Base-by-base conservation (phyloP, 345 rosid species). In the Boechera divaricarpa region DNA sequence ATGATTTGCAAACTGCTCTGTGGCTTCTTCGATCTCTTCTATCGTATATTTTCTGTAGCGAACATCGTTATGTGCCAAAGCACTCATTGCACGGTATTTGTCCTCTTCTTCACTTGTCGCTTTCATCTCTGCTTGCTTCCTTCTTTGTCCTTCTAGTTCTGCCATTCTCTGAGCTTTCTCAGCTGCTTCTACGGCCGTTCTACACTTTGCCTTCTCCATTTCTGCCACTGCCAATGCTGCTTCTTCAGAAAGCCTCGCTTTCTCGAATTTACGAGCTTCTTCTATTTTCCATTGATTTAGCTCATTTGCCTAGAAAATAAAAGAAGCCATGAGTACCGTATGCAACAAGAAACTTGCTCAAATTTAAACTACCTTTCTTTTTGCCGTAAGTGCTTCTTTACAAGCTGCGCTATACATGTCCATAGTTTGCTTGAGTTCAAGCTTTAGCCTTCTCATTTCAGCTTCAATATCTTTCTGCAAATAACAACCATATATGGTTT, bases 331-430 rank as follows among this genome's bases (percentile, higher is more conserved):
- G 36, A 66, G 45, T 66, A 56, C 7, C n/a, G 7, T 44, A 44
- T 62, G 21, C 51, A 60, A 36, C 51, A 61, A 61, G 41, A 61
- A 51, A 51, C 42, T 47, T 15, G 0, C 36, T 58, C 12, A 38
- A 7, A 6, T 6, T 15, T 56, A 31, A 57, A 31, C 13, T 29
- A 16, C 54, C 65, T 32, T 84, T 86, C 75, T 79, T 78, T 79
- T 92, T 85, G 92, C 93, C 0, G 85, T 72, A 33, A 92, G 82
- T 71, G 98, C 98, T 86, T 92, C 96, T 82, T 86, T 86, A 82
- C 98, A 92, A 82, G 96, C 96, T 74, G 84, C 77, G 82, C 91
- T 87, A 51, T 90, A 92, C 96, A 92, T 82, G 60, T 89, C 92
- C 85, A 90, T 89, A 31, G 98, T 92, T 84, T 89, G 98, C 78